phyloP scores from a whole-genome alignment of 192 early-diverging fungal genomes.

The Diversispora eburnea region DNA sequence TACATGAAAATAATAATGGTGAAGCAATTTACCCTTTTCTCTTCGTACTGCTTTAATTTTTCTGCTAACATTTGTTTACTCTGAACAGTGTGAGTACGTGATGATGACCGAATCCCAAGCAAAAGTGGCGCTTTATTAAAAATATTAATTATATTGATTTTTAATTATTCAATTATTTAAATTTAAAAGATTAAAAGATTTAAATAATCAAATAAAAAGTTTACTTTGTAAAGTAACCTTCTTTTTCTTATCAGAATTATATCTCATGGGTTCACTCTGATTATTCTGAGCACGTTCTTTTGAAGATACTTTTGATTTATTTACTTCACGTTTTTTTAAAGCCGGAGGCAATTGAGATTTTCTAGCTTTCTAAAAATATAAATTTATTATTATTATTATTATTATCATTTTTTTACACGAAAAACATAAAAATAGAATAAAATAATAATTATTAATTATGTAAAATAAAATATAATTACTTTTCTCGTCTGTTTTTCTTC shows the following conservation, averaged over 20 bases:
- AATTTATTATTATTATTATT: too few species aligned
- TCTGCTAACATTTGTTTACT: conserved; percentile 49
- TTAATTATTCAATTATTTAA: not conserved
- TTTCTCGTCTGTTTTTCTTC: conserved; percentile 36
- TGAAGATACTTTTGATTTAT: not conserved
- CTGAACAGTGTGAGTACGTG: conserved; percentile 45
- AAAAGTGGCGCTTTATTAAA: conserved; percentile 29
- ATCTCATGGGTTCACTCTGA: not conserved
- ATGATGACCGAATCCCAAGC: conserved; percentile 44
- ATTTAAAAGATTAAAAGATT: conserved; percentile 23
- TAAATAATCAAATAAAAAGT: conserved; percentile 11
- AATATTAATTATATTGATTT: not conserved
- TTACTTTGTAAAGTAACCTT: not conserved
- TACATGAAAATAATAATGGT: not conserved
- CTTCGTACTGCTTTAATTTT: conserved; percentile 45
- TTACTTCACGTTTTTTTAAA: not conserved
- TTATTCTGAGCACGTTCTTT: not conserved
- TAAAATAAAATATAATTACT: conserved; percentile 32
- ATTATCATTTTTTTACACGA: not conserved
- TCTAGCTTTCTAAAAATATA: conserved; percentile 10
- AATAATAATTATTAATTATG: conserved; percentile 32
- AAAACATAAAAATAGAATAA: not conserved
- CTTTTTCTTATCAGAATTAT: not conserved
- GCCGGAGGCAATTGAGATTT: conserved; percentile 23
- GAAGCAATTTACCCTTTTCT: conserved; percentile 23